A percentile compares a stretch with the other conserved stretches of the same genome.
These are phyloP conservation scores for Penicillium malachiteum DNA, from an alignment of 495 filamentous ascomycete species.

Conservation along the genomic window DNA sequence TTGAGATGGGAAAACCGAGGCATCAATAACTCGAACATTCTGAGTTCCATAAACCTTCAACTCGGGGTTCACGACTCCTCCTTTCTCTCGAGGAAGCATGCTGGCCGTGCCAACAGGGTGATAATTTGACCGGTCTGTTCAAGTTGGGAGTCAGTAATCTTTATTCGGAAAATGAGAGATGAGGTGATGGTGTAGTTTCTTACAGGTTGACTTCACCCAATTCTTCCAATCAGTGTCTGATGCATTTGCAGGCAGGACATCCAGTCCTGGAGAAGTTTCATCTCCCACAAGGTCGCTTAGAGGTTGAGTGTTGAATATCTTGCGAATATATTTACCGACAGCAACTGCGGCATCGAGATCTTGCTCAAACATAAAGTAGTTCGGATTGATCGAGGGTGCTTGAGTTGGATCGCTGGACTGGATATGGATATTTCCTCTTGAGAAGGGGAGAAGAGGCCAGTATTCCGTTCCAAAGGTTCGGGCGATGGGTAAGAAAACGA, in stretches of 20 bases:
- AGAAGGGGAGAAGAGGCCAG: conserved; percentile 43
- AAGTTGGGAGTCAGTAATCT: conserved; percentile 11
- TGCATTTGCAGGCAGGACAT: conserved; percentile 16
- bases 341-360: conserved; percentile 20
- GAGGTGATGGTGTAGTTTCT: conserved; percentile 9
- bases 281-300: conserved; percentile 19
- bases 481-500: conserved; percentile 23
- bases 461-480: conserved; percentile 30
- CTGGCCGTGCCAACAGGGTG: conserved; percentile 51
- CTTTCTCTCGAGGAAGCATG: conserved; percentile 54
- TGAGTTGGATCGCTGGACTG: conserved; percentile 15
- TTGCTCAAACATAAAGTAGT: conserved; percentile 24
- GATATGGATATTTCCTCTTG: conserved; percentile 47
- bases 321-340: conserved; percentile 25
- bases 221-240: conserved; percentile 14
- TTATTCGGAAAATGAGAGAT: neutral
- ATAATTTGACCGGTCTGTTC: conserved; percentile 32
- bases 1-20: conserved; percentile 57
- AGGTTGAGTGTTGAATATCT: conserved; percentile 13
- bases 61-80: conserved; percentile 45
- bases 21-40: conserved; percentile 53
- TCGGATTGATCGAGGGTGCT: conserved; percentile 24
- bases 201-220: conserved; percentile 25
- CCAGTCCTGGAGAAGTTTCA: conserved; percentile 18
- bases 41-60: conserved; percentile 49